phyloP scores from a whole-genome alignment of 495 filamentous ascomycete genomes.

The Talaromyces stipitatus region DNA sequence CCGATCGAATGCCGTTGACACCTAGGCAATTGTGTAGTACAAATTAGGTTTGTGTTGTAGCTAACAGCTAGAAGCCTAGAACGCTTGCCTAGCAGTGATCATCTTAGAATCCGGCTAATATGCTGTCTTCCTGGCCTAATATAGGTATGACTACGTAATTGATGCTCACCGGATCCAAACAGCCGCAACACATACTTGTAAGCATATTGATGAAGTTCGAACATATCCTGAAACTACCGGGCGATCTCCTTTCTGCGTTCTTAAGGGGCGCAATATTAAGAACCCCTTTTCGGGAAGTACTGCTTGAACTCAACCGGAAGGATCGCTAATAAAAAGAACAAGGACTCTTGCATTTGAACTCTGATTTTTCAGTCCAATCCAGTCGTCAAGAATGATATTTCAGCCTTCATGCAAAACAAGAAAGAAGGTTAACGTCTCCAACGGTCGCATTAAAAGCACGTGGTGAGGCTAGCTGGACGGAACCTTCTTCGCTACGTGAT shows the following conservation, averaged over 20 bases:
- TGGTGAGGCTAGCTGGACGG: not conserved
- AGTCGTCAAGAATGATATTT: not conserved
- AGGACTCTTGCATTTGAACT: not conserved
- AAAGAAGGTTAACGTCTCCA: not conserved
- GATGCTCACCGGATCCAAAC: no score
- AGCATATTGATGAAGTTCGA: no score
- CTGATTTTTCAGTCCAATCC: not conserved
- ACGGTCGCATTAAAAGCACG: not conserved
- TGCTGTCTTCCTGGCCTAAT: no score
- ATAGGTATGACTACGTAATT: no score
- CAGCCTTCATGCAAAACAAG: no score
- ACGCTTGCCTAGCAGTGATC: no score
- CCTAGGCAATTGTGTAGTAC: no score
- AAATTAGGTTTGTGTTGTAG: no score
- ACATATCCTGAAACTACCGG: not conserved
- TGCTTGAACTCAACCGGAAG: not conserved
- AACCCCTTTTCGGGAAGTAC: not conserved
- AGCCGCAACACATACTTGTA: no score
- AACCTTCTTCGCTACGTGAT: not conserved
- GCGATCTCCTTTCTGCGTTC: not conserved
- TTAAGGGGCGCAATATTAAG: not conserved
- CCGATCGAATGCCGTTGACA: not conserved
- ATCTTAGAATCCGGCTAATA: no score
- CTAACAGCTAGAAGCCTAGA: not conserved
- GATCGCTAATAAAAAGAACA: not conserved